A percentile compares a stretch with the other conserved stretches of the same genome.
Conservation (phyloP, 2,329 filamentous ascomycete genomes). For the Amauroascus niger region DNA sequence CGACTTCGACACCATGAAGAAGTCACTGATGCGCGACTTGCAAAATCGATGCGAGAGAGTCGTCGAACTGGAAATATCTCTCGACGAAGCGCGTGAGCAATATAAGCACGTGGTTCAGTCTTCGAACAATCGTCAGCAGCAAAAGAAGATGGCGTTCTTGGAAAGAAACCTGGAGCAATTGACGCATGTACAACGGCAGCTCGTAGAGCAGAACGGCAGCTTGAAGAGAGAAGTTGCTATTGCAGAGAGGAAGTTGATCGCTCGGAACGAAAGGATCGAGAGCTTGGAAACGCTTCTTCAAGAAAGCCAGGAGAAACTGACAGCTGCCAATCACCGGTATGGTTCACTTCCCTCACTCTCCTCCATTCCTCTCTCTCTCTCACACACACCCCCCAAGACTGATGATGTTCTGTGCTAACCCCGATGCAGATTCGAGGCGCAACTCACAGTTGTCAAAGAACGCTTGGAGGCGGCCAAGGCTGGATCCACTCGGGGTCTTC, state of each 20-base stretch:
- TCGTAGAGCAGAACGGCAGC: conserved; percentile 93
- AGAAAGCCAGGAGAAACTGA: conserved; percentile 97
- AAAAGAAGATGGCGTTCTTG: conserved; percentile 99
- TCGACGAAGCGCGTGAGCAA: conserved; percentile 95
- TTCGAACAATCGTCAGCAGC: conserved; percentile 95
- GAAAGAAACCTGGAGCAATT: conserved; percentile 97
- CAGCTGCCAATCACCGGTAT: conserved; percentile 92
- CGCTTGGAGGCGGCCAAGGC: conserved; percentile 90
- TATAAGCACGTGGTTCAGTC: conserved; percentile 97
- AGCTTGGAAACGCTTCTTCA: conserved; percentile 85
- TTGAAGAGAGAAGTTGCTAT: conserved; percentile 99
- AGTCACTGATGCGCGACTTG: conserved; percentile 95
- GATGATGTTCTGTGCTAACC: conserved; percentile 9
- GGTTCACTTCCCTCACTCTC: conserved; percentile 23
- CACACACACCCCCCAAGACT: too few species aligned
- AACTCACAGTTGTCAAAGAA: conserved; percentile 95
- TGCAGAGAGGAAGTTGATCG: conserved; percentile 92
- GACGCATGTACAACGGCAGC: conserved; percentile 90
- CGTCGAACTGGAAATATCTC: conserved; percentile 92
- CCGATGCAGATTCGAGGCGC: conserved; percentile 73
- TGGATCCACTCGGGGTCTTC: conserved; percentile 76
- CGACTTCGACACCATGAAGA: conserved; percentile 99
- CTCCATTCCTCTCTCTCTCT: conserved; percentile 23
- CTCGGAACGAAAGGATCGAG: conserved; percentile 91
- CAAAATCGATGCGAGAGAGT: conserved; percentile 98